These are phyloP conservation scores for Diaporthe vexans DNA, from an alignment of 2,329 filamentous ascomycete species.

Conservation along the genomic window DNA sequence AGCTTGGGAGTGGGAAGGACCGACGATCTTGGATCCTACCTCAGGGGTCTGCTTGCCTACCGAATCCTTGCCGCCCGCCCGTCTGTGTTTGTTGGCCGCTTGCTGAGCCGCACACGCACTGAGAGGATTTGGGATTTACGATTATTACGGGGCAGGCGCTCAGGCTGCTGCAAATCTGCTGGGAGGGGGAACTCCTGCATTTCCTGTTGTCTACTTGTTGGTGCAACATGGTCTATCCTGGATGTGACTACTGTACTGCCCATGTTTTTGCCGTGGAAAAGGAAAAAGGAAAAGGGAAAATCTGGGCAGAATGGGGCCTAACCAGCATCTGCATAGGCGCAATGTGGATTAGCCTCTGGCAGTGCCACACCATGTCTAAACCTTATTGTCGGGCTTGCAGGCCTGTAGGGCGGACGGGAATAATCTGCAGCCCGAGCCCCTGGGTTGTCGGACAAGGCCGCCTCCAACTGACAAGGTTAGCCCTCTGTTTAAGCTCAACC, in stretches of 20 bases:
- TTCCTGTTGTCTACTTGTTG: neutral
- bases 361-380: neutral
- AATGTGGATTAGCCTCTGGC: constrained; percentile 12
- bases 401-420: neutral
- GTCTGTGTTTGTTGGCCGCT: constrained; percentile 11
- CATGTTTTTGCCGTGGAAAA: neutral
- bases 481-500: constrained; percentile 24
- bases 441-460: constrained; percentile 24
- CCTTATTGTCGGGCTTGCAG: constrained; percentile 23
- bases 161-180: neutral
- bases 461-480: neutral
- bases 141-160: neutral
- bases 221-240: neutral
- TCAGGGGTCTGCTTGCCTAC: constrained; percentile 22
- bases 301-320: constrained; percentile 28
- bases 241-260: neutral
- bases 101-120: constrained; percentile 16
- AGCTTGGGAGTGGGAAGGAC: constrained; percentile 27
- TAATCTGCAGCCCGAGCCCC: constrained; percentile 27
- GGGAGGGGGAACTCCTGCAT: neutral
- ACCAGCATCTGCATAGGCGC: neutral
- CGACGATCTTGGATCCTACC: constrained; percentile 25
- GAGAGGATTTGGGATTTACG: neutral
- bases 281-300: constrained; percentile 6
- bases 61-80: constrained; percentile 10